These are phyloP conservation scores for Liquidambar formosana DNA, from an alignment of 164 flowering plant species.

Conservation along the genomic window DNA sequence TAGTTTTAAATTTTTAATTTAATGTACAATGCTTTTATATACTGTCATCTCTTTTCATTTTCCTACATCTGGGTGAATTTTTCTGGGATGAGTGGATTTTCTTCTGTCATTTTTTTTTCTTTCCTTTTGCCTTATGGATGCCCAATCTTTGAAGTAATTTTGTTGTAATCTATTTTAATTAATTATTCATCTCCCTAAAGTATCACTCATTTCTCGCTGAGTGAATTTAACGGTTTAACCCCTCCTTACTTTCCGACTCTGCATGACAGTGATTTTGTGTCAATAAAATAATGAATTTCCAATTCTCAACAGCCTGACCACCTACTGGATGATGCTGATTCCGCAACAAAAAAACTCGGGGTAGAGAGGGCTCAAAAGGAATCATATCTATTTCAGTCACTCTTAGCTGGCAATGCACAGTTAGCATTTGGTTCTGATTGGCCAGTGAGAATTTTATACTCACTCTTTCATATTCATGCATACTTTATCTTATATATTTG, in stretches of 20 bases:
- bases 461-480: background rate
- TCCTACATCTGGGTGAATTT: background rate
- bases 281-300: slow-evolving; percentile 1
- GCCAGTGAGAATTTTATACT: slow-evolving; percentile 62
- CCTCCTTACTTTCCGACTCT: too few relatives aligned
- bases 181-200: background rate
- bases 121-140: background rate
- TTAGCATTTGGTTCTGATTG: slow-evolving; percentile 97
- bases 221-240: too few relatives aligned
- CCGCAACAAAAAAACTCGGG: slow-evolving; percentile 76
- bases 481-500: background rate
- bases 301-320: slow-evolving; percentile 79
- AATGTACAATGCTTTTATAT: background rate
- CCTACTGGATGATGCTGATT: slow-evolving; percentile 79
- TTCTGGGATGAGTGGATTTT: slow-evolving; percentile 1
- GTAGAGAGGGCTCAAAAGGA: slow-evolving; percentile 61
- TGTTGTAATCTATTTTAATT: background rate
- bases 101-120: background rate
- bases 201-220: too few relatives aligned
- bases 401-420: slow-evolving; percentile 51
- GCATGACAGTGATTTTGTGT: background rate
- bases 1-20: background rate
- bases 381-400: slow-evolving; percentile 76
- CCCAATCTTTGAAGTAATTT: background rate
- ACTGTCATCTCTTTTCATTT: background rate